Evolutionary conservation across 208 protist genomes (phyloP).

Genomic region (Leishmania martiniquensis): DNA sequence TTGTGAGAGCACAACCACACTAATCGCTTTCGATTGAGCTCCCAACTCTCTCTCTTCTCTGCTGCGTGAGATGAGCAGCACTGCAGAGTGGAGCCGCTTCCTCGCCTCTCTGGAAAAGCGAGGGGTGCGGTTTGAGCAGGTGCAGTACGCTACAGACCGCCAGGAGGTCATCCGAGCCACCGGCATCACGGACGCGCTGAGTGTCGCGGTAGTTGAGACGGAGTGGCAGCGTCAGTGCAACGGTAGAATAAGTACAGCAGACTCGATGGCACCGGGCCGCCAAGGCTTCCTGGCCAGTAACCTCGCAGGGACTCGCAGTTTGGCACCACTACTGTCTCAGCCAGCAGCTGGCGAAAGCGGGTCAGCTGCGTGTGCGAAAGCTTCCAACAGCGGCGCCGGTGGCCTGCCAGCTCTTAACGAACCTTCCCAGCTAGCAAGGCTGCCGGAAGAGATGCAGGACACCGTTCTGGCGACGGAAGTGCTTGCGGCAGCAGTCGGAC

Average conservation of each 20-base stretch:
- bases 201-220: conserved; percentile 83
- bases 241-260: not conserved
- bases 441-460: conserved; percentile 88
- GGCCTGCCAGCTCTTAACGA: conserved; percentile 25
- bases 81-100: conserved; percentile 63
- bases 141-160: conserved; percentile 71
- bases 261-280: not conserved
- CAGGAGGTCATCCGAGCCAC: conserved; percentile 67
- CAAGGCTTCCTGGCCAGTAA: not conserved
- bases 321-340: conserved; percentile 21
- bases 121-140: conserved; percentile 74
- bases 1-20: not conserved
- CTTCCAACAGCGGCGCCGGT: not conserved
- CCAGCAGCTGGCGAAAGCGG: not conserved
- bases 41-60: not conserved
- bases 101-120: conserved; percentile 62
- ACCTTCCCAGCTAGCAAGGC: conserved; percentile 42
- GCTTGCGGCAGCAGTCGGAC: conserved; percentile 65
- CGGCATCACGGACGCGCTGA: conserved; percentile 78
- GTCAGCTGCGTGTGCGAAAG: not conserved
- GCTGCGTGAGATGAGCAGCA: conserved; percentile 16
- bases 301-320: not conserved
- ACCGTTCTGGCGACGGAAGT: conserved; percentile 64
- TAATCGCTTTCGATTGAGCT: not conserved
- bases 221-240: conserved; percentile 60